phyloP scores from a whole-genome alignment of 225 moss, liverwort and hornwort genomes.

The Pleurozium schreberi region DNA sequence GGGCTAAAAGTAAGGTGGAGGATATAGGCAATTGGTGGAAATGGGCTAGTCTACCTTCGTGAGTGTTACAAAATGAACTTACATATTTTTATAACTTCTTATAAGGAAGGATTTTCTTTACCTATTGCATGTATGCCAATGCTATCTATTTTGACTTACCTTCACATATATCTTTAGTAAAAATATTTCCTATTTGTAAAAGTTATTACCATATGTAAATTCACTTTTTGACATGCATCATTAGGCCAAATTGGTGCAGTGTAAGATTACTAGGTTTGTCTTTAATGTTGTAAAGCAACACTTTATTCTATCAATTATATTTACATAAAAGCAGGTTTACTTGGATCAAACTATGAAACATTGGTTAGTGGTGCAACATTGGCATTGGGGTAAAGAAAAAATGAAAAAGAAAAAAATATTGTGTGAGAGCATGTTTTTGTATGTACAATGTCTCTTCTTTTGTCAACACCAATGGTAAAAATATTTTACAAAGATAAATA shows the following conservation, averaged over 20 bases:
- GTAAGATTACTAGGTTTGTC: neutral
- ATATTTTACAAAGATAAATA: too few species aligned
- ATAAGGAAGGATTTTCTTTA: neutral
- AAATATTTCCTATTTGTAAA: neutral
- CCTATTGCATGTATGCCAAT: neutral
- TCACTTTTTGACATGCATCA: rapidly evolving
- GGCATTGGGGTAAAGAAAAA: rapidly evolving
- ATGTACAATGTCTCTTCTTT: too few species aligned
- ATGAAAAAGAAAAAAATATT: too few species aligned
- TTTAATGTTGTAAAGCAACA: too few species aligned
- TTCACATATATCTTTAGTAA: neutral
- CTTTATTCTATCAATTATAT: too few species aligned
- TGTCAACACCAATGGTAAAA: too few species aligned
- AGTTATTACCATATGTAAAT: neutral
- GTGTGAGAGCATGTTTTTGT: too few species aligned
- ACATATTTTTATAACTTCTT: neutral
- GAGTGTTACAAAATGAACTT: neutral
- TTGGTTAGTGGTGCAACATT: rapidly evolving
- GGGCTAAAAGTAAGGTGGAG: too few species aligned
- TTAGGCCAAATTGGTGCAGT: neutral
- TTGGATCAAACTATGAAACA: too few species aligned
- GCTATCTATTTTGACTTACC: neutral
- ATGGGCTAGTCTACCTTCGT: too few species aligned
- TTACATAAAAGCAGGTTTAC: too few species aligned
- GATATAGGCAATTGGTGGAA: too few species aligned